Percentiles rank a stretch among this genome's conserved stretches.
phyloP scores from a whole-genome alignment of 257 asterid genomes.

The Nicotiana knightiana region DNA sequence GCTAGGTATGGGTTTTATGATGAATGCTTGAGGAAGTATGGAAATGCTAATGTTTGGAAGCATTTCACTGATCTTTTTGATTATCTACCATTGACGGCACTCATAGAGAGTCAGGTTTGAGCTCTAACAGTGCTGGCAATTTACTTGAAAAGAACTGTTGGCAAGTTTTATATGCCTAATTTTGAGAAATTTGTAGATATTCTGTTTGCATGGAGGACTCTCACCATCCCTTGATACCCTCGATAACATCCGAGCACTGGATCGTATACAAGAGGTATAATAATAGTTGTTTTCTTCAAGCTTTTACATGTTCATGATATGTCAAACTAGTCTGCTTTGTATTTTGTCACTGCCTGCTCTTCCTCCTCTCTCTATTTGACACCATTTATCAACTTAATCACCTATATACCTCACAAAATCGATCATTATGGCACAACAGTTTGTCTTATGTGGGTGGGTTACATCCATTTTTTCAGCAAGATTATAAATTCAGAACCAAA shows the following conservation, averaged over 20 bases:
- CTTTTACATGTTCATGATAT: neutral
- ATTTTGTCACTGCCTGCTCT: neutral
- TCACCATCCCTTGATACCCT: constrained; percentile 95
- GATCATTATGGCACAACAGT: neutral
- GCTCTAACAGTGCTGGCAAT: constrained; percentile 5
- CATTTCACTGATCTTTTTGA: constrained; percentile 91
- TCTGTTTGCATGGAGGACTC: constrained; percentile 62
- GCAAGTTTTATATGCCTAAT: constrained; percentile 15
- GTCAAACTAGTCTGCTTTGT: neutral
- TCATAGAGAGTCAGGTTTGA: constrained; percentile 96
- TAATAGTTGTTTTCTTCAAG: neutral
- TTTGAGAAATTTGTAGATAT: constrained; percentile 41
- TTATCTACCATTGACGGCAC: constrained; percentile 94
- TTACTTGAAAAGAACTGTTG: constrained; percentile 10
- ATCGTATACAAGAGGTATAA: constrained; percentile 90
- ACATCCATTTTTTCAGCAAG: neutral
- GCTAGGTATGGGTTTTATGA: constrained; percentile 93
- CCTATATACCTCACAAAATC: neutral
- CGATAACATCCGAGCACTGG: constrained; percentile 82
- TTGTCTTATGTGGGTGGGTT: neutral
- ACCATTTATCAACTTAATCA: neutral
- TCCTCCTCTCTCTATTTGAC: neutral
- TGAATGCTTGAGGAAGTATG: constrained; percentile 97
- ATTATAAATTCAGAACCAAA: neutral
- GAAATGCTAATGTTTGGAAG: constrained; percentile 98